These are phyloP conservation scores for Waitea zeae DNA, from an alignment of 1,284 basidiomycete species.

Conservation along the genomic window DNA sequence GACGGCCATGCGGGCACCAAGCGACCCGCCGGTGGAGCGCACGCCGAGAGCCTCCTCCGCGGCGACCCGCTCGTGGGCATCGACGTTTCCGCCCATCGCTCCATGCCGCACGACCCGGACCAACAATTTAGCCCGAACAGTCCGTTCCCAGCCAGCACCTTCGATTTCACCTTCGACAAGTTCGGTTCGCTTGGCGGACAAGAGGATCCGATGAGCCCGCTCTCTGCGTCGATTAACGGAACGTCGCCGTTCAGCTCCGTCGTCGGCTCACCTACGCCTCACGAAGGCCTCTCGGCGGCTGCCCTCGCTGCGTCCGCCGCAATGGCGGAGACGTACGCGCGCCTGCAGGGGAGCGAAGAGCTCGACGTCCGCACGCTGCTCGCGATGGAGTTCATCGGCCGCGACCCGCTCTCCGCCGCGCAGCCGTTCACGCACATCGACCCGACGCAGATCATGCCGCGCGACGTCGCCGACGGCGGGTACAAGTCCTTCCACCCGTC, in stretches of 20 bases:
- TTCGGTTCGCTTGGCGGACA: constrained; percentile 9
- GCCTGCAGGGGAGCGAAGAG: constrained; percentile 32
- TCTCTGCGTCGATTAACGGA: constrained; percentile 22
- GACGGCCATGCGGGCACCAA: constrained; percentile 49
- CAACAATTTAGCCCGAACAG: constrained; percentile 15
- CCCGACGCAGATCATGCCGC: constrained; percentile 66
- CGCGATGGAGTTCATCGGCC: constrained; percentile 27
- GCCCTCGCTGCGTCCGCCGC: constrained; percentile 42
- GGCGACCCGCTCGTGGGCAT: constrained; percentile 58
- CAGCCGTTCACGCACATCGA: constrained; percentile 72
- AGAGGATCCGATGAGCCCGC: too few relatives aligned
- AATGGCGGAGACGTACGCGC: constrained; percentile 51
- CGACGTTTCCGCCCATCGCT: constrained; percentile 7
- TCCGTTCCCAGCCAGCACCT: constrained; percentile 55
- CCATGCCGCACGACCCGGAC: constrained; percentile 12
- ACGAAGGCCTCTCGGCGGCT: constrained; percentile 42
- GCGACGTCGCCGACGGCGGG: constrained; percentile 24
- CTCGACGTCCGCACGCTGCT: constrained; percentile 48
- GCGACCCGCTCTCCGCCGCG: constrained; percentile 9
- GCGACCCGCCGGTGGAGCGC: constrained; percentile 57
- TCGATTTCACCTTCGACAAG: constrained; percentile 58
- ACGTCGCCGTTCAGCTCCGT: constrained; percentile 17
- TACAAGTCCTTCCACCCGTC: constrained; percentile 52
- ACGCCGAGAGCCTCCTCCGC: constrained; percentile 57
- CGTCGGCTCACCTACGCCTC: too few relatives aligned